Conservation (phyloP, 2,329 filamentous ascomycete genomes). For the Chaetomium strumarium region DNA sequence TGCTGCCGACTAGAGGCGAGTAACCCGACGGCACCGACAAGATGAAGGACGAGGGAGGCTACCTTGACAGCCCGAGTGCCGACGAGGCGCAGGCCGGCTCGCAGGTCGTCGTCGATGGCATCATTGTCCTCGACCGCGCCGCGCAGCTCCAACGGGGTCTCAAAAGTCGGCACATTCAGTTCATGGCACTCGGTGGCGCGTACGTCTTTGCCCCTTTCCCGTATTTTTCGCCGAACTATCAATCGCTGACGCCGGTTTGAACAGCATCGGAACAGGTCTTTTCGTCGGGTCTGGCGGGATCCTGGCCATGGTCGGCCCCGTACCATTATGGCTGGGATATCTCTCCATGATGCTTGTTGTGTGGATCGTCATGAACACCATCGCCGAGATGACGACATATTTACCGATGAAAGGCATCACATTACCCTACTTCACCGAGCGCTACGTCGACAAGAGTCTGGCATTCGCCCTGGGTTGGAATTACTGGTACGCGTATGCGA, state of each 20-base stretch:
- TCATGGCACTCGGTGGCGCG: conserved; percentile 49
- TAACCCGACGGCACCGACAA: not conserved
- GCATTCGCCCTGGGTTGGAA: conserved; percentile 56
- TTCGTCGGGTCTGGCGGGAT: conserved; percentile 27
- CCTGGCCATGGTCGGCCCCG: conserved; percentile 44
- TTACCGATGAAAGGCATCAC: conserved; percentile 52
- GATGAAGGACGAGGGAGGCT: conserved; percentile 14
- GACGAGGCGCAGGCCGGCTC: conserved; percentile 12
- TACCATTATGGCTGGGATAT: conserved; percentile 66
- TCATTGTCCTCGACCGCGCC: conserved; percentile 18
- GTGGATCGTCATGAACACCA: conserved; percentile 48
- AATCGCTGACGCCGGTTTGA: not conserved
- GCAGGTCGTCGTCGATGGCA: conserved; percentile 16
- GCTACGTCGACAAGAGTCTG: conserved; percentile 50
- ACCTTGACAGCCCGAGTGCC: conserved; percentile 10
- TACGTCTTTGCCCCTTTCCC: conserved; percentile 4
- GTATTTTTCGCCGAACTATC: not conserved
- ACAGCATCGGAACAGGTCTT: conserved; percentile 28
- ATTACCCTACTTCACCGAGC: conserved; percentile 49
- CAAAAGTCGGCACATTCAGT: conserved; percentile 56
- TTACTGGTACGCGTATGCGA: conserved; percentile 57
- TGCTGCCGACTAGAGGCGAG: not conserved
- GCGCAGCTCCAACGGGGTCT: conserved; percentile 48
- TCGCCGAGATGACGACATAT: conserved; percentile 51
- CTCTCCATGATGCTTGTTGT: conserved; percentile 49